Base-by-base conservation (phyloP, 1,139 yeast genomes). In the Groenewaldozyma auringiensis region DNA sequence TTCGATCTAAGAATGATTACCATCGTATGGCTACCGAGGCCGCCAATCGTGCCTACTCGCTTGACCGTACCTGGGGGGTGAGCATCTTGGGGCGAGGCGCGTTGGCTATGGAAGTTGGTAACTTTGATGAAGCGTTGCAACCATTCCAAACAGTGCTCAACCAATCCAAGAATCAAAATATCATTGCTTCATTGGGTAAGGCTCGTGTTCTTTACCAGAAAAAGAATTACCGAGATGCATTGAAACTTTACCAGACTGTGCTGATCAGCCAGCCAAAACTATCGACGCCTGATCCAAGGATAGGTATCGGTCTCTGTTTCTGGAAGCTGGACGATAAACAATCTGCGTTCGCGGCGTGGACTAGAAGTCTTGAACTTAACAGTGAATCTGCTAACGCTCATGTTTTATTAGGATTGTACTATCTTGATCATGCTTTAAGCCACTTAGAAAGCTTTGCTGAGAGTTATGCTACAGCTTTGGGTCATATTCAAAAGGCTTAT, bases 281-380 rank as follows among this genome's bases (percentile, higher is more conserved):
- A 35, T 70, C 83, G 59, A 75, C 75, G 53, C 97, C 97, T 1
- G 98, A 92, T 64, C 95, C 98, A 18, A 74, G 99, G 65, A 75
- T 92, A 48, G 99, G 98, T 21, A 81, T 92, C 53, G 99, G 98
- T 37, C 70, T 92, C 56, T 89, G 97, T 64, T 89, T 82, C 61
- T 92, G 96, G 96, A 78, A 79, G 51, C 69, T 92, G 50, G 83
- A 82, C 46, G 95, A 87, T 61, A 76, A 78, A 53, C 74, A 75
- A 41, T 76, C 87, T 71, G 97, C 98, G 0, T 61, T 75, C 8
- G 70, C 70, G 41, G 81, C 97, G 0, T 94, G 97, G 97, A 75
- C 78, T 53, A 76, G 97, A 57, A 73, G 87, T 1, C 67, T 81
- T 39, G 85, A 83, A 59, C 66, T 89, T 43, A 77, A 84, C 51